phyloP scores from a whole-genome alignment of 495 filamentous ascomycete species.

The Clavariopsis aquatica region DNA sequence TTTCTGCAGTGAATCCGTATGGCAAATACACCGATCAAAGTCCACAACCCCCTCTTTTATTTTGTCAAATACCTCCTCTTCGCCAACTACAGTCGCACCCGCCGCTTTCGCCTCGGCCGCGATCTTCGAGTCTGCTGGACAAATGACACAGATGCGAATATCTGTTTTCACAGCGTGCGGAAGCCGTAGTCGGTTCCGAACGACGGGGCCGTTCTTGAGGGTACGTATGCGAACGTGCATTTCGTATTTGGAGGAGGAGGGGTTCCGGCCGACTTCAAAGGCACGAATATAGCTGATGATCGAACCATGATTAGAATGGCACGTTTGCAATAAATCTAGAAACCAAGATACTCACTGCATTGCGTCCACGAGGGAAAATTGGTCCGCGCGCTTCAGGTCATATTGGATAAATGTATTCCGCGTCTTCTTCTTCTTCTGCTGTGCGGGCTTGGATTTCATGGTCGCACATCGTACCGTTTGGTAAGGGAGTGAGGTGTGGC shows the following conservation, averaged over 20 bases:
- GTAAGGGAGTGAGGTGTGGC: conserved; percentile 22
- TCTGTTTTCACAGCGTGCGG: conserved; percentile 87
- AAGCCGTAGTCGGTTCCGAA: conserved; percentile 83
- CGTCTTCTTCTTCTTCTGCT: conserved; percentile 63
- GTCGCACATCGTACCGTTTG: conserved; percentile 38
- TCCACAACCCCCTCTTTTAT: conserved; percentile 73
- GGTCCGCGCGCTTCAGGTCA: conserved; percentile 62
- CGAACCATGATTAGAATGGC: background rate
- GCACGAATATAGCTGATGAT: conserved; percentile 78
- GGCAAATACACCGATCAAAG: conserved; percentile 88
- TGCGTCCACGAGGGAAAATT: conserved; percentile 84
- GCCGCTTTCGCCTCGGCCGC: conserved; percentile 69
- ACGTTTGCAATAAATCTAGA: background rate
- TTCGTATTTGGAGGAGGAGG: conserved; percentile 79
- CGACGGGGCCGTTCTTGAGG: conserved; percentile 74
- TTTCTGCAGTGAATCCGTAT: conserved; percentile 69
- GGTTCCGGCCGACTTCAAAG: conserved; percentile 81
- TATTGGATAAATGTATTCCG: conserved; percentile 62
- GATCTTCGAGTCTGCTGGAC: conserved; percentile 69
- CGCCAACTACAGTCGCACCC: conserved; percentile 80
- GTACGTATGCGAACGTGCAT: conserved; percentile 76
- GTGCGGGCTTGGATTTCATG: conserved; percentile 26
- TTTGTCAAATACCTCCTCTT: conserved; percentile 78
- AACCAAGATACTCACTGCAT: conserved; percentile 68
- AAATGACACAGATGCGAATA: conserved; percentile 82